Percentiles rank a stretch among this genome's conserved stretches.
Conservation (phyloP, 495 filamentous ascomycete species). For the Aspergillus hancockii region DNA sequence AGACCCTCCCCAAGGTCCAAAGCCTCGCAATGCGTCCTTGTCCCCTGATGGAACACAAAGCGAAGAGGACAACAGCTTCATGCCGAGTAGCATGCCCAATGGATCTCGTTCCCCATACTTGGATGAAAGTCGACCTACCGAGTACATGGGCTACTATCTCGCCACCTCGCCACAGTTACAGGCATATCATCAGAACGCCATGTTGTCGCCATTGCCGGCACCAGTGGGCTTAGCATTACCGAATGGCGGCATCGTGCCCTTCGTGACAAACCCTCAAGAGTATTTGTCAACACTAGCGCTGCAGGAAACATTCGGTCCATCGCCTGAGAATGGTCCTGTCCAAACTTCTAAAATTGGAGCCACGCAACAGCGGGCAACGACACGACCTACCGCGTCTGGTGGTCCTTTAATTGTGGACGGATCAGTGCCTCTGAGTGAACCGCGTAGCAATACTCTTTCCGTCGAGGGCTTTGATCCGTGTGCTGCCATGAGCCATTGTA, state of each 20-base stretch:
- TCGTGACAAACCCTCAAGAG: conserved; percentile 39
- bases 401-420: conserved; percentile 51
- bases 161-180: conserved; percentile 57
- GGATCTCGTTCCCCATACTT: conserved; percentile 40
- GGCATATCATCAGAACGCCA: conserved; percentile 45
- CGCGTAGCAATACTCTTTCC: conserved; percentile 23
- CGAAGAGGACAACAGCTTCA: conserved; percentile 44
- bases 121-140: conserved; percentile 52
- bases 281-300: conserved; percentile 42
- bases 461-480: conserved; percentile 37
- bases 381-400: conserved; percentile 27
- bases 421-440: conserved; percentile 42
- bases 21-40: conserved; percentile 33
- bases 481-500: conserved; percentile 32
- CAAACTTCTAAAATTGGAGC: conserved; percentile 18
- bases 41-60: conserved; percentile 40
- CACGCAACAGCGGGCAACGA: conserved; percentile 23
- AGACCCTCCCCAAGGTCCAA: conserved; percentile 39
- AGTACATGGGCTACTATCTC: conserved; percentile 69
- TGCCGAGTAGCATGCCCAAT: conserved; percentile 43
- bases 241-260: conserved; percentile 47
- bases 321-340: conserved; percentile 25
- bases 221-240: conserved; percentile 50
- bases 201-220: conserved; percentile 45
- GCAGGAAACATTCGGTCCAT: conserved; percentile 24